Evolutionary conservation across 2,329 filamentous ascomycete species (phyloP).

Genomic region (Xylaria polymorpha): DNA sequence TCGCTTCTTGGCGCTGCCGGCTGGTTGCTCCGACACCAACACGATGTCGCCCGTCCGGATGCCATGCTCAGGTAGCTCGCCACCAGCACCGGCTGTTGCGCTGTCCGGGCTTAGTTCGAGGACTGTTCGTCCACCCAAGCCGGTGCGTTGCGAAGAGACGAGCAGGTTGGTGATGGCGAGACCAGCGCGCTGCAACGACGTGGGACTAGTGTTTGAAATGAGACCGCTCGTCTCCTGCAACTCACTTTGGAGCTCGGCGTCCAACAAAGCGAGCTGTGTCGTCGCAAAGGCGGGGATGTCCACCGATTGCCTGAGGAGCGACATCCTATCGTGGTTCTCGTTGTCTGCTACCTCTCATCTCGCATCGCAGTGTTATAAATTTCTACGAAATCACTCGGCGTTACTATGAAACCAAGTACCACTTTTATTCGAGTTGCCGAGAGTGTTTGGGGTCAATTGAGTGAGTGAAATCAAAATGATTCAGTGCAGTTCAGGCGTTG

Average conservation of each 20-base stretch:
- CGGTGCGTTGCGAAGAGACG: constrained; percentile 82
- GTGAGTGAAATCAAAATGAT: constrained; percentile 1
- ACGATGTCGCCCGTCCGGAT: constrained; percentile 83
- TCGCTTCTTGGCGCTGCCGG: constrained; percentile 76
- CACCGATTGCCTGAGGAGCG: constrained; percentile 56
- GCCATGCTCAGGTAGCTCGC: constrained; percentile 78
- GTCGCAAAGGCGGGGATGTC: constrained; percentile 76
- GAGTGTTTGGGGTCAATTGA: background rate
- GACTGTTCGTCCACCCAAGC: constrained; percentile 89
- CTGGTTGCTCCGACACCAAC: constrained; percentile 78
- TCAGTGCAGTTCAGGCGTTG: background rate
- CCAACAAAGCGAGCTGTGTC: constrained; percentile 77
- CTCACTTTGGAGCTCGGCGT: constrained; percentile 77
- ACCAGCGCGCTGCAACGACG: constrained; percentile 78
- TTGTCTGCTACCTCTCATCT: background rate
- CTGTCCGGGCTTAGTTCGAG: constrained; percentile 81
- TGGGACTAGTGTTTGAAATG: constrained; percentile 74
- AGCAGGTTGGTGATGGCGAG: constrained; percentile 81
- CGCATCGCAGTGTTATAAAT: background rate
- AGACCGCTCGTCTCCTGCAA: constrained; percentile 75
- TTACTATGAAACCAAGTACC: background rate
- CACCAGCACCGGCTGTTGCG: constrained; percentile 63
- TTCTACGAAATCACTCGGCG: background rate
- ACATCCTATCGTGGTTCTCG: constrained; percentile 47
- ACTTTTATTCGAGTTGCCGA: background rate